These are phyloP conservation scores for Wickerhamiella occidentalis DNA, from an alignment of 805 yeast species.

Conservation along the genomic window DNA sequence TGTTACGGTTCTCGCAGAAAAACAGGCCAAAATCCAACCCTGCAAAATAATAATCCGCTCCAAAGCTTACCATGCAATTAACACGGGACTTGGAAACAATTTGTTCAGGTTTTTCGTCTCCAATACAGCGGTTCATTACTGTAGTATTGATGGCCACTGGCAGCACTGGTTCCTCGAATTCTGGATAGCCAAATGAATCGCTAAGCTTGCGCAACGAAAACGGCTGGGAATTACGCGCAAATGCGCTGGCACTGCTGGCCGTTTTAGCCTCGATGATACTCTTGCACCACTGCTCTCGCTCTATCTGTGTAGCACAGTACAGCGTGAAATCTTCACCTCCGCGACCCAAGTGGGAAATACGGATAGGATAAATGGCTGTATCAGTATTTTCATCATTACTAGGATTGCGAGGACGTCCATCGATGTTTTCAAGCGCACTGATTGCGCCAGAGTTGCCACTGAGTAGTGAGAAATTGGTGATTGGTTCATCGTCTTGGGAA, in stretches of 20 bases:
- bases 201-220: constrained; percentile 42
- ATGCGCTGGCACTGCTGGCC: constrained; percentile 27
- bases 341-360: constrained; percentile 28
- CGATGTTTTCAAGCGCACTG: constrained; percentile 2
- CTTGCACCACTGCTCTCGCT: constrained; percentile 47
- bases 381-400: constrained; percentile 16
- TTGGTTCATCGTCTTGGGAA: constrained; percentile 32
- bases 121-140: constrained; percentile 28
- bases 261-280: constrained; percentile 38
- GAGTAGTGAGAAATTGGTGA: constrained; percentile 19
- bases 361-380: constrained; percentile 25
- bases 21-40: constrained; percentile 59
- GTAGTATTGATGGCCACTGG: constrained; percentile 26
- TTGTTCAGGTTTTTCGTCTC: constrained; percentile 17
- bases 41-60: constrained; percentile 29
- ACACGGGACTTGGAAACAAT: constrained; percentile 27
- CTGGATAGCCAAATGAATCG: constrained; percentile 57
- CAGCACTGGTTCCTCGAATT: constrained; percentile 33
- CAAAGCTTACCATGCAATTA: constrained; percentile 37
- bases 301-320: constrained; percentile 28
- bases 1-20: constrained; percentile 29
- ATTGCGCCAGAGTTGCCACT: constrained; percentile 6
- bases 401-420: neutral
- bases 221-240: constrained; percentile 37
- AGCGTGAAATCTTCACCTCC: constrained; percentile 25